Percentiles rank a stretch among this genome's conserved stretches.
These are phyloP conservation scores for Ottelia alismoides DNA, from an alignment of 106 monocot species.

Conservation along the genomic window DNA sequence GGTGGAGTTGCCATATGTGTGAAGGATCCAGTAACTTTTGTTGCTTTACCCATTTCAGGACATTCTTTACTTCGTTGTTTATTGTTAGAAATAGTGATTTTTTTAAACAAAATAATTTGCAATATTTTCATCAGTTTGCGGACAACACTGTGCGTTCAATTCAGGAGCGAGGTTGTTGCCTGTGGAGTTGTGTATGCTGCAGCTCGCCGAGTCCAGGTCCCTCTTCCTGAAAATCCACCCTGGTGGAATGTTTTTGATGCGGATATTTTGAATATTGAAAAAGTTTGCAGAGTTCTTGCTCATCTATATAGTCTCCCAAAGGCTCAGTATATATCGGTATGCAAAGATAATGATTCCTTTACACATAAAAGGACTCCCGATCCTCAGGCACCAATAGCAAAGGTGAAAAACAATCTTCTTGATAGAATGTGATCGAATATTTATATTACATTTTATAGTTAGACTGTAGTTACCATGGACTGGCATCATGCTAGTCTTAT, in stretches of 20 bases:
- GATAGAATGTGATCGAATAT: too few relatives aligned
- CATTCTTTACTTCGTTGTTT: too few relatives aligned
- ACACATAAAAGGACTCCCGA: slow-evolving; percentile 29
- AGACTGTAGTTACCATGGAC: too few relatives aligned
- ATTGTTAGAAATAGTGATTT: too few relatives aligned
- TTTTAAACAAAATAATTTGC: too few relatives aligned
- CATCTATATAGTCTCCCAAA: slow-evolving; percentile 72
- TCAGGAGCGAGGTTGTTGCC: slow-evolving; percentile 97
- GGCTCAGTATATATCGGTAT: slow-evolving; percentile 65
- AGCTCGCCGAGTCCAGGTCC: slow-evolving; percentile 66
- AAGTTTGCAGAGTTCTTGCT: slow-evolving; percentile 94
- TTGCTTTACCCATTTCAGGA: too few relatives aligned
- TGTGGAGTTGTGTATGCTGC: slow-evolving; percentile 95
- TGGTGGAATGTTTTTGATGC: slow-evolving; percentile 97
- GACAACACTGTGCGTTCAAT: slow-evolving; percentile 85
- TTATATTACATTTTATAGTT: too few relatives aligned
- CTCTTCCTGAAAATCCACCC: slow-evolving; percentile 93
- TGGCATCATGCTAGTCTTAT: too few relatives aligned
- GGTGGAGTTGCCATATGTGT: too few relatives aligned
- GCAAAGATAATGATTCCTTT: slow-evolving; percentile 82
- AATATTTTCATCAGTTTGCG: slow-evolving; percentile 52
- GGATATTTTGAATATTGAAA: slow-evolving; percentile 59
- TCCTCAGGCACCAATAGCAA: slow-evolving; percentile 21
- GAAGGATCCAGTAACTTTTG: too few relatives aligned
- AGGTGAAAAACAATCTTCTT: too few relatives aligned